Conservation (phyloP, 441 rosid genomes). For the Dalechampia spathulata region DNA sequence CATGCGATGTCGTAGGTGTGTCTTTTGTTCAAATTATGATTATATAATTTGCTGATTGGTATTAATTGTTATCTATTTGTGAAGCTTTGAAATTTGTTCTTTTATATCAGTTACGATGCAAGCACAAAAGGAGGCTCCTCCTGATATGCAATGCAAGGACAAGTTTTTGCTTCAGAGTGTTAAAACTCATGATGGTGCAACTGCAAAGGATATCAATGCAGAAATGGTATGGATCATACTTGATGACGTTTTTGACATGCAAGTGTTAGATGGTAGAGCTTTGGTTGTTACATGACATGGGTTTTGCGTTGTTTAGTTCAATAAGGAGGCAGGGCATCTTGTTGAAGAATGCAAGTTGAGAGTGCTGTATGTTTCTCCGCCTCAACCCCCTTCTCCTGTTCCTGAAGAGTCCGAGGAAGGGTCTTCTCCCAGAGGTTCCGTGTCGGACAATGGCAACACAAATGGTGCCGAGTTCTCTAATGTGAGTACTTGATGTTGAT, state of each 20-base stretch:
- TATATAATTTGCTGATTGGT: no score
- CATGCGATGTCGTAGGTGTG: constrained; percentile 62
- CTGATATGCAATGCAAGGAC: constrained; percentile 72
- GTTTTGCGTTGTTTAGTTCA: constrained; percentile 36
- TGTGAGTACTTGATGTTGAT: constrained; percentile 38
- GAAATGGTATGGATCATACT: constrained; percentile 43
- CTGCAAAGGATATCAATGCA: constrained; percentile 50
- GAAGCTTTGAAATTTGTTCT: no score
- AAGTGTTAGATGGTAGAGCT: constrained; percentile 1
- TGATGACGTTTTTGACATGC: background rate
- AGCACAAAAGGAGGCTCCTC: constrained; percentile 76
- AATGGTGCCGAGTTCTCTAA: constrained; percentile 40
- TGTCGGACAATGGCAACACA: constrained; percentile 45
- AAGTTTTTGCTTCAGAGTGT: constrained; percentile 77
- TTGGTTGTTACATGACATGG: constrained; percentile 1
- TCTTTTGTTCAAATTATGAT: no score
- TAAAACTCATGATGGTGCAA: constrained; percentile 34
- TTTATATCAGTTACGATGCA: constrained; percentile 60
- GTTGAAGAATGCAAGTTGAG: constrained; percentile 73
- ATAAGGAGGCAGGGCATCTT: constrained; percentile 57
- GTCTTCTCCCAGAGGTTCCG: constrained; percentile 58
- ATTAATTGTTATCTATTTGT: no score
- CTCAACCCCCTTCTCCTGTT: constrained; percentile 69
- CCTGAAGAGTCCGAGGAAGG: constrained; percentile 75
- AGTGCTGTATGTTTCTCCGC: constrained; percentile 62